These are phyloP conservation scores for Suillus americanus DNA, from an alignment of 768 basidiomycete species.

Conservation along the genomic window DNA sequence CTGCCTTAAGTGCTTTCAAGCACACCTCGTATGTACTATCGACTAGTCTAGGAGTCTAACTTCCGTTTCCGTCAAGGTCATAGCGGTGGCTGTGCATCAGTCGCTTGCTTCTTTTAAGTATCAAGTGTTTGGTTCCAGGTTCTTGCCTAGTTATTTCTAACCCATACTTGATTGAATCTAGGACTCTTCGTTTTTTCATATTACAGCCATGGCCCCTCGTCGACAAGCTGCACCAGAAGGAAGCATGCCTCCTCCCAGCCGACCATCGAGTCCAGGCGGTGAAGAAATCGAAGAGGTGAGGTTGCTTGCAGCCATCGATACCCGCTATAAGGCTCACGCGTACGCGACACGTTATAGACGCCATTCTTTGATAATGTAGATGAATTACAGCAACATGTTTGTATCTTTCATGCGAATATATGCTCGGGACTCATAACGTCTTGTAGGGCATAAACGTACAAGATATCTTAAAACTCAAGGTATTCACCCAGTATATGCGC, in stretches of 20 bases:
- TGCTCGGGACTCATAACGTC: constrained; percentile 8
- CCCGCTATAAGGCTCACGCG: not conserved
- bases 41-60: not conserved
- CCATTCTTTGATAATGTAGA: constrained; percentile 79
- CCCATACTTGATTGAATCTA: not conserved
- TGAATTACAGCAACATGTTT: constrained; percentile 79
- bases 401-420: constrained; percentile 14
- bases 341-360: constrained; percentile 32
- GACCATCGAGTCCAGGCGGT: constrained; percentile 24
- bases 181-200: not conserved
- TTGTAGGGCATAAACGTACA: constrained; percentile 89
- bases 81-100: not conserved
- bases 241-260: constrained; percentile 27
- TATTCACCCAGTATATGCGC: constrained; percentile 26
- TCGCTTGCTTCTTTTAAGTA: not conserved
- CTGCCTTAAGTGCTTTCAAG: not conserved
- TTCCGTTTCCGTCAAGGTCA: not conserved
- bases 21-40: not conserved
- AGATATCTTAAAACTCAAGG: constrained; percentile 93
- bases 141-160: not conserved
- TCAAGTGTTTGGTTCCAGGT: not conserved
- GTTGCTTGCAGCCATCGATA: not conserved
- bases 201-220: constrained; percentile 27
- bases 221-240: constrained; percentile 25
- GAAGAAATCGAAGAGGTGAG: constrained; percentile 46